Evolutionary conservation across 352 stramenopile species (phyloP).

Genomic region (Pythium rhizo-oryzae): DNA sequence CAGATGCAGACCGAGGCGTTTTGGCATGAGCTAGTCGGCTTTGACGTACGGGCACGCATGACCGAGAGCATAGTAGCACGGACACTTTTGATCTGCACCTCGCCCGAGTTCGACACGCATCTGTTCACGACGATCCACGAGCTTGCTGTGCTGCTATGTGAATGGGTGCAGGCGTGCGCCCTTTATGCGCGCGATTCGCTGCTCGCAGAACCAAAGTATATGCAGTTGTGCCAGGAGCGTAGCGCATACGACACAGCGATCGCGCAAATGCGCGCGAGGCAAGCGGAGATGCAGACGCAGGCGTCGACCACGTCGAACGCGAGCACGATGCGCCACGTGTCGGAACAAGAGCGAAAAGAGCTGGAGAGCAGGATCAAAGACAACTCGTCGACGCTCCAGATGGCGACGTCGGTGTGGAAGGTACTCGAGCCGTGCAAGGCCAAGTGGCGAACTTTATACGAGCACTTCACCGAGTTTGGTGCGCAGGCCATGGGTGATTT

Average conservation of each 20-base stretch:
- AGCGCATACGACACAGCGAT: slow-evolving; percentile 43
- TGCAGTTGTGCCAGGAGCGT: slow-evolving; percentile 53
- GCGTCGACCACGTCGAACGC: slow-evolving; percentile 37
- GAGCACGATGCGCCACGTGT: slow-evolving; percentile 41
- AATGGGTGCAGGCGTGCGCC: slow-evolving; percentile 63
- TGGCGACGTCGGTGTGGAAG: slow-evolving; percentile 58
- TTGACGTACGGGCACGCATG: slow-evolving; percentile 44
- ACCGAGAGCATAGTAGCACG: slow-evolving; percentile 57
- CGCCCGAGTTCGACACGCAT: slow-evolving; percentile 61
- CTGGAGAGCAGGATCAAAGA: slow-evolving; percentile 54
- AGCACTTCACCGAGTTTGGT: slow-evolving; percentile 45
- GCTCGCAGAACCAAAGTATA: slow-evolving; percentile 56
- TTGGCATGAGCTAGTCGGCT: slow-evolving; percentile 47
- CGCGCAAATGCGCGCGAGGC: slow-evolving; percentile 32
- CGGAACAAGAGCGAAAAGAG: slow-evolving; percentile 53
- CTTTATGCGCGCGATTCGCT: slow-evolving; percentile 53
- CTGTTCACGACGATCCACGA: slow-evolving; percentile 54
- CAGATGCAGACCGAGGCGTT: slow-evolving; percentile 44
- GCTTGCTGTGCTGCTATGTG: slow-evolving; percentile 58
- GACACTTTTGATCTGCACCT: slow-evolving; percentile 58
- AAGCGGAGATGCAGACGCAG: slow-evolving; percentile 47
- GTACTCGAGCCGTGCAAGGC: slow-evolving; percentile 44
- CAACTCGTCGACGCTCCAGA: slow-evolving; percentile 58
- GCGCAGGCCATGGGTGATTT: slow-evolving; percentile 59
- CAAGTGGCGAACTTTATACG: slow-evolving; percentile 43